Percentiles rank a stretch among this genome's conserved stretches.
These are phyloP conservation scores for Ceriops decandra DNA, from an alignment of 345 rosid species.

Conservation along the genomic window DNA sequence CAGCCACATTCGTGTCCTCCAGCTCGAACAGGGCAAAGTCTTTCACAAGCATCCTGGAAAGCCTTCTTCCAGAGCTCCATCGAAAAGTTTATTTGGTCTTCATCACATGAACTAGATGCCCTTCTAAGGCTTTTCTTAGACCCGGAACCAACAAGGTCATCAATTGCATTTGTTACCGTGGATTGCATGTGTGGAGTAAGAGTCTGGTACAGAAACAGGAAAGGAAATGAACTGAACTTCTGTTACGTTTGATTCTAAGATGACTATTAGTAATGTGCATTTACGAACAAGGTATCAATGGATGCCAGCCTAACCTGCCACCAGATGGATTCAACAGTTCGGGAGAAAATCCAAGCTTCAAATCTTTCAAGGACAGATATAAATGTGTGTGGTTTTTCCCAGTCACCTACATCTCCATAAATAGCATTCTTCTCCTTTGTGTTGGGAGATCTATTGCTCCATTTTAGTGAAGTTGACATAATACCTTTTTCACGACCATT, in stretches of 20 bases:
- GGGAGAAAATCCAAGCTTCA: slow-evolving; percentile 93
- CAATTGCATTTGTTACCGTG: slow-evolving; percentile 38
- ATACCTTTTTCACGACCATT: slow-evolving; percentile 34
- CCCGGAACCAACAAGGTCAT: slow-evolving; percentile 34
- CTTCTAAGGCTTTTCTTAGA: slow-evolving; percentile 45
- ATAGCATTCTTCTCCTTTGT: slow-evolving; percentile 36
- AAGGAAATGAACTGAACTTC: slow-evolving; percentile 10
- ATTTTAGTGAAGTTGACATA: slow-evolving; percentile 45
- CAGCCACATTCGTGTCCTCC: slow-evolving; percentile 93
- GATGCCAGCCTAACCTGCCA: slow-evolving; percentile 67
- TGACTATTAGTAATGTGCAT: too few relatives aligned
- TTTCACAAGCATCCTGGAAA: slow-evolving; percentile 82
- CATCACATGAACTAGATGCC: slow-evolving; percentile 39
- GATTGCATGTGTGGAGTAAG: slow-evolving; percentile 93
- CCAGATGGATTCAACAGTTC: slow-evolving; percentile 85
- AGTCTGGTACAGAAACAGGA: slow-evolving; percentile 51
- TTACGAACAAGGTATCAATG: slow-evolving; percentile 4
- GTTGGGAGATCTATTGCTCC: slow-evolving; percentile 51
- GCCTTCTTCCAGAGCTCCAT: slow-evolving; percentile 86
- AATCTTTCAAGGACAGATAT: slow-evolving; percentile 67
- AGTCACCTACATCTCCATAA: slow-evolving; percentile 34
- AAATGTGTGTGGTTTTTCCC: slow-evolving; percentile 61
- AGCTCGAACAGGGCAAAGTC: slow-evolving; percentile 93
- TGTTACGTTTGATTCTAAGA: too few relatives aligned
- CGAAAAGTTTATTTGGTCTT: slow-evolving; percentile 63